A percentile compares a stretch with the other conserved stretches of the same genome.
These are phyloP conservation scores for Xylaria sp. DNA, from an alignment of 2,329 filamentous ascomycete species.

Conservation along the genomic window DNA sequence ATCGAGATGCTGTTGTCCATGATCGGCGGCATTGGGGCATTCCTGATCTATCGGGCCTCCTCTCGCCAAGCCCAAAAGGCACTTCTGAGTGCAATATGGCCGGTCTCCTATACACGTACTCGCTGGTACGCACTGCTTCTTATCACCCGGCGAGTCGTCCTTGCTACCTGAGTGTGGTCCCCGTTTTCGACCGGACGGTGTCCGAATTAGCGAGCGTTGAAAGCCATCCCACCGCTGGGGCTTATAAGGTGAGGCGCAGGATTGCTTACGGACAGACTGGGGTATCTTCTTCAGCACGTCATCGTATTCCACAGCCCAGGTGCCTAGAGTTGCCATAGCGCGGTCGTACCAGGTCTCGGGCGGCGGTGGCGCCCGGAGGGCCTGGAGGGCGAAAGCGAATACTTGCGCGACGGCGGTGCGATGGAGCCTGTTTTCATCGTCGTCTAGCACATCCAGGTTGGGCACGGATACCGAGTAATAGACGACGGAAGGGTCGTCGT, in stretches of 20 bases:
- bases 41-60: slow-evolving; percentile 29
- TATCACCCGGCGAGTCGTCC: neutral
- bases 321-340: slow-evolving; percentile 32
- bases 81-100: slow-evolving; percentile 20
- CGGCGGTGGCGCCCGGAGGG: slow-evolving; percentile 35
- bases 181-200: slow-evolving; percentile 32
- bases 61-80: slow-evolving; percentile 57
- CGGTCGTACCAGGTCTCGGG: slow-evolving; percentile 36
- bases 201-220: slow-evolving; percentile 35
- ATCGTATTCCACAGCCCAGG: slow-evolving; percentile 38
- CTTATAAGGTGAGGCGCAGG: slow-evolving; percentile 9
- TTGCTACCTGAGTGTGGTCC: slow-evolving; percentile 24
- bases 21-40: slow-evolving; percentile 35
- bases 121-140: neutral
- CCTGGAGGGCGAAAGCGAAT: slow-evolving; percentile 43
- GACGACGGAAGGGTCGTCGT: slow-evolving; percentile 38
- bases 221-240: slow-evolving; percentile 35
- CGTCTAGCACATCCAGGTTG: slow-evolving; percentile 38
- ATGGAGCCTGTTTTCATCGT: slow-evolving; percentile 40
- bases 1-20: slow-evolving; percentile 32
- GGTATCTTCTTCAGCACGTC: slow-evolving; percentile 19
- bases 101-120: neutral
- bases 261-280: slow-evolving; percentile 12
- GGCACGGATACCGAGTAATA: slow-evolving; percentile 40
- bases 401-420: slow-evolving; percentile 43